Base-by-base conservation (phyloP, 805 yeast species). In the Dipodascopsis tothii region DNA sequence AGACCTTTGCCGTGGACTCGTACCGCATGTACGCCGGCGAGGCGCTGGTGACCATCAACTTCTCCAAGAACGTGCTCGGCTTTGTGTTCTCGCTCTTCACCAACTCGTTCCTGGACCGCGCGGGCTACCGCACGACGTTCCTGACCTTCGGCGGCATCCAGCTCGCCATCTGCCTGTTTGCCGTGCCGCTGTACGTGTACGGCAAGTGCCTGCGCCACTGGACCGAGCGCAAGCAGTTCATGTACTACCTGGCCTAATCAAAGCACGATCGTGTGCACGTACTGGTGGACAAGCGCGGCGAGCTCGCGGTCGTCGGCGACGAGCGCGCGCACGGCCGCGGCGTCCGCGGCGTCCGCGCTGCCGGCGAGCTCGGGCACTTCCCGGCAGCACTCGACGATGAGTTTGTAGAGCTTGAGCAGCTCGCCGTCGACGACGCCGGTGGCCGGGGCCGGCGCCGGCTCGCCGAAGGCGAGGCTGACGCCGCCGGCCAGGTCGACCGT, bases 1-100 rank as follows among this genome's bases (percentile, higher is more conserved):
- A 37, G 37, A 76, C 82, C 1, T 76, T 70, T 56, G 68, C 76
- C 2, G 77, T 77, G 20, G 82, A 77, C 56, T 68, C 73, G 9
- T 76, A 77, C 58, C 70, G 70, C 45, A 65, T 69, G 65, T 75
- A 69, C 63, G 80, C 83, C 0, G 68, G 76, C 2, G 82, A 78
- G 54, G 68, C 78, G 0, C 63, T 78, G 27, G 83, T 78, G 2
- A 67, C 79, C 4, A 65, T 77, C 41, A 77, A 77, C 56, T 62
- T 77, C 39, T 59, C 67, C 41, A 77, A 78, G 59, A 78, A 78
- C 51, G 59, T 73, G 6, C 39, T 48, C 2, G 82, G 81, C 2
- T 75, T 77, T 48, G 55, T 69, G 14, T 77, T 77, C 53, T 74
- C 81, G 3, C 63, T 77, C 21, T 77, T 78, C 61, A 77, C 74